Conservation (phyloP, 495 filamentous ascomycete species). For the Aspergillus bridgeri region DNA sequence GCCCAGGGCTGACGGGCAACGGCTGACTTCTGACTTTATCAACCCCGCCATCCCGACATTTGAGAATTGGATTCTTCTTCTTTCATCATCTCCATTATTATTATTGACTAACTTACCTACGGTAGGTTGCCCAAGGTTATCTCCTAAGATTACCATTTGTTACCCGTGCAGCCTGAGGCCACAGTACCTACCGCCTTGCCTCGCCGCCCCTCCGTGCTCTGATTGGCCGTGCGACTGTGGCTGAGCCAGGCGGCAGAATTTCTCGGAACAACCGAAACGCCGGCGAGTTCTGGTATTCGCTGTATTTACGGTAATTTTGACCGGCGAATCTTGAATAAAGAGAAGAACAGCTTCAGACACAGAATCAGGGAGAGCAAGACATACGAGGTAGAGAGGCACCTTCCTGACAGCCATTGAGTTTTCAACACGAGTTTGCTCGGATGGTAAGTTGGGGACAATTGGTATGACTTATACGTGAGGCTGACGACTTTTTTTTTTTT, state of each 20-base stretch:
- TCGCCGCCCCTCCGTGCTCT: neutral
- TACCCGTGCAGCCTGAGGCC: neutral
- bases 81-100: neutral
- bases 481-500: neutral
- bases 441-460: neutral
- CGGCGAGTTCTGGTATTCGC: too few relatives aligned
- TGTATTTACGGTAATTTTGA: too few relatives aligned
- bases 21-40: constrained; percentile 5
- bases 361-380: neutral
- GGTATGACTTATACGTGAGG: neutral
- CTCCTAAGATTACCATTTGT: too few relatives aligned
- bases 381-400: neutral
- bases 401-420: neutral
- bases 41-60: neutral
- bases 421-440: neutral
- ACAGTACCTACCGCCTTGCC: neutral
- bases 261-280: neutral
- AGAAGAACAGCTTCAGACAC: neutral
- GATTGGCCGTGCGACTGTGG: neutral
- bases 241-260: neutral
- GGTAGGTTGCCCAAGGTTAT: too few relatives aligned
- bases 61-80: neutral
- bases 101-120: too few relatives aligned
- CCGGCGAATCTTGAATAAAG: too few relatives aligned
- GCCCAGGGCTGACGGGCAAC: neutral